phyloP scores from a whole-genome alignment of 2,329 filamentous ascomycete species.

The Bimuria novae-zelandiae region DNA sequence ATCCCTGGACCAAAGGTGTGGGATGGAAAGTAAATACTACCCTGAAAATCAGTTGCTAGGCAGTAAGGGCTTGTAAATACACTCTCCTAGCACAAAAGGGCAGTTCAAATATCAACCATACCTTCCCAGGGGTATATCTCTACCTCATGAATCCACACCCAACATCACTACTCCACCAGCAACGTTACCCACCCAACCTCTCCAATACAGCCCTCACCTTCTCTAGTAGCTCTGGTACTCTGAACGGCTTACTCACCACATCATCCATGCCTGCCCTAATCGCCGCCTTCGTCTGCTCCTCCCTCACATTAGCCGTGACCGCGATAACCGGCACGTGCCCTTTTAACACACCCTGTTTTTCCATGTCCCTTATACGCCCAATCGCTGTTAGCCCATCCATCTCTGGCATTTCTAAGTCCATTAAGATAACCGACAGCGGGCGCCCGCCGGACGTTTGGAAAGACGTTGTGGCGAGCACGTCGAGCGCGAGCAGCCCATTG shows the following conservation, averaged over 20 bases:
- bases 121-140: no score
- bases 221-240: constrained; percentile 36
- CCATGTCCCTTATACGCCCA: constrained; percentile 39
- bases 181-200: constrained; percentile 16
- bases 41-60: neutral
- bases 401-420: constrained; percentile 47
- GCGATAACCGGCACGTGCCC: constrained; percentile 43
- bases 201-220: constrained; percentile 30
- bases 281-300: constrained; percentile 39
- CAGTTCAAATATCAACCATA: no score
- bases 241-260: constrained; percentile 43
- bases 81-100: no score
- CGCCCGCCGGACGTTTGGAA: constrained; percentile 17
- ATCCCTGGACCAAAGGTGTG: constrained; percentile 40
- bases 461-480: constrained; percentile 25
- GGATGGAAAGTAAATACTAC: constrained; percentile 13
- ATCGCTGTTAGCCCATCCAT: constrained; percentile 46
- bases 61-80: no score
- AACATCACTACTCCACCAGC: no score
- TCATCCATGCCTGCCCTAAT: constrained; percentile 42
- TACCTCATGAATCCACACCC: no score
- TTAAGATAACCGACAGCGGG: constrained; percentile 39
- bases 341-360: constrained; percentile 20
- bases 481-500: constrained; percentile 39
- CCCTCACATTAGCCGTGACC: constrained; percentile 44